Evolutionary conservation across 2,329 filamentous ascomycete species (phyloP).

Genomic region (Neopestalotiopsis rosae): DNA sequence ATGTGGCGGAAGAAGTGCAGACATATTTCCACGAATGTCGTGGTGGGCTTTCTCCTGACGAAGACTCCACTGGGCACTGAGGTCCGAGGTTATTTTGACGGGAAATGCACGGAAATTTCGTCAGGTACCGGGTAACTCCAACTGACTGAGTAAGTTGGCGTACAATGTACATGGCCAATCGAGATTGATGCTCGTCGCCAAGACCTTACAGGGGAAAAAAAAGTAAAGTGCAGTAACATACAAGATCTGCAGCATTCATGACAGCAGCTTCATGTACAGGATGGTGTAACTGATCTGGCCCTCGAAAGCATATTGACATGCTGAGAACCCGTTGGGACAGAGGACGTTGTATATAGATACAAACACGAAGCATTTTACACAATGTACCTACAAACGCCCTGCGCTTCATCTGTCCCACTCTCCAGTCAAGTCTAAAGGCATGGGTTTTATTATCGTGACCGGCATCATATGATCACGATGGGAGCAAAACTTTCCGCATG

Average conservation of each 20-base stretch:
- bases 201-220: not conserved
- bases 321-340: no score
- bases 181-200: not conserved
- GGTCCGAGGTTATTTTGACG: slow-evolving; percentile 12
- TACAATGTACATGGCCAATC: not conserved
- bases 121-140: not conserved
- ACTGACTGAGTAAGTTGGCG: not conserved
- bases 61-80: slow-evolving; percentile 8
- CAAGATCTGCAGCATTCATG: not conserved
- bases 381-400: not conserved
- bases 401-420: no score
- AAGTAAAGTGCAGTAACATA: not conserved
- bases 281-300: not conserved
- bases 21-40: slow-evolving; percentile 7
- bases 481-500: slow-evolving; percentile 12
- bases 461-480: not conserved
- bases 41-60: not conserved
- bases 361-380: not conserved
- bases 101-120: slow-evolving; percentile 10
- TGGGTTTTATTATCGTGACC: slow-evolving; percentile 2
- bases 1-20: not conserved
- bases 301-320: no score
- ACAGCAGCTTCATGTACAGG: not conserved
- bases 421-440: not conserved
- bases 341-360: no score